Evolutionary conservation across 495 filamentous ascomycete species (phyloP), one percentile per base, ranked within the genome.

Genomic region (Niebla homalea): DNA sequence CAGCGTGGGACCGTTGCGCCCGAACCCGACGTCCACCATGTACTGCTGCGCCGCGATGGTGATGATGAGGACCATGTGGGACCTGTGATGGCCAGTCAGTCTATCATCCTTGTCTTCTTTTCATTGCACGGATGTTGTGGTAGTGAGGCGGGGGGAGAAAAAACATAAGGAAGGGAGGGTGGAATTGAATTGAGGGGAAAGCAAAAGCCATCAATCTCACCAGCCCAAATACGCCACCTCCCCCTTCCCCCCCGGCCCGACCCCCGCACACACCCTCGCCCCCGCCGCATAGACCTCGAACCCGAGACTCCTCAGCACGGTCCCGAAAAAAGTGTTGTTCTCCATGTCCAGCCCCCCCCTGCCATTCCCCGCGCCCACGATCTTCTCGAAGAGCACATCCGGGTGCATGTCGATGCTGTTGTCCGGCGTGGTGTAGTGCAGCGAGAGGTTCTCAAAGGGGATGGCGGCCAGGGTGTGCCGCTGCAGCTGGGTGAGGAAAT

Each of bases 291-390:
- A 77, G 0, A 81, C 64, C 0, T 62, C 55, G 50, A 72, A 89
- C 0, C 83, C 85, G 3, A 88, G 59, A 15, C 68, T 76, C 19
- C 75, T 64, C 15, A 93, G 65, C 15, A 87, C 64, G 18, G 71
- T 70, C 36, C 74, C 72, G 40, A 89, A 85, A 43, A 88, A 75
- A 29, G 69, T 67, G 60, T 81, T 89, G 45, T 75, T 70, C 57
- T 89, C 85, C 72, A 89, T 81, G 65, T 84, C 89, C 56, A 88
- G 87, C 0, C 85, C 84, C 3, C 87, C 87, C n/a, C 78, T 63
- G 19, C 76, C 71, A 4, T 19, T 12, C 45, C 32, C 29, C 29
- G 67, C 66, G 0, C 54, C 64, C 20, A 88, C 73, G 22, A 89
- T 72, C 62, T 88, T 88, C 2, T 65, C 44, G 57, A 75, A 89